phyloP scores from a whole-genome alignment of 768 basidiomycete genomes.

The Suillus lakei region DNA sequence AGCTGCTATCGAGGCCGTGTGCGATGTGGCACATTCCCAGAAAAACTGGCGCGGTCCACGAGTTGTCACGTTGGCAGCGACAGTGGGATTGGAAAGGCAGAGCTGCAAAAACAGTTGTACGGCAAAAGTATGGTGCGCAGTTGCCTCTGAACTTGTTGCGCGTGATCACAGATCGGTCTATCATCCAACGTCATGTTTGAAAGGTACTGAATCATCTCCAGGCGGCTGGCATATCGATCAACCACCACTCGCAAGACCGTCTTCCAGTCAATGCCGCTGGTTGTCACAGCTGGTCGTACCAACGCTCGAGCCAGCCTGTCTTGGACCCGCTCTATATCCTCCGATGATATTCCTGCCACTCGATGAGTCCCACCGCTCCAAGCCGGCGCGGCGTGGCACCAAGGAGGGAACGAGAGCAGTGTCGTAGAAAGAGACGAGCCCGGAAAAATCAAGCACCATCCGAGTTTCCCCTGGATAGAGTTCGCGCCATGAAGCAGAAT shows the following conservation, averaged over 20 bases:
- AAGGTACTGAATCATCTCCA: slow-evolving; percentile 44
- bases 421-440: slow-evolving; percentile 34
- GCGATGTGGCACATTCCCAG: slow-evolving; percentile 15
- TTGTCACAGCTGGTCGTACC: not conserved
- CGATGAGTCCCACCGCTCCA: slow-evolving; percentile 31
- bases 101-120: slow-evolving; percentile 14
- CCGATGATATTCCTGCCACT: slow-evolving; percentile 13
- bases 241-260: slow-evolving; percentile 42
- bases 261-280: slow-evolving; percentile 49
- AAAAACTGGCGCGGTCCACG: slow-evolving; percentile 16
- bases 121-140: slow-evolving; percentile 22
- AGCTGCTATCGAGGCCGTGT: slow-evolving; percentile 9
- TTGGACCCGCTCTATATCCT: slow-evolving; percentile 15
- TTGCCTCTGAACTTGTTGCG: slow-evolving; percentile 18
- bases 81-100: not conserved
- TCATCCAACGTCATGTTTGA: slow-evolving; percentile 29
- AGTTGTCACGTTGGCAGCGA: slow-evolving; percentile 8
- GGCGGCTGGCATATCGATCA: slow-evolving; percentile 45
- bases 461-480: slow-evolving; percentile 31
- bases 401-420: slow-evolving; percentile 25
- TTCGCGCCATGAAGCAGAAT: slow-evolving; percentile 27
- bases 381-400: slow-evolving; percentile 13
- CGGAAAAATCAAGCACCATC: slow-evolving; percentile 21
- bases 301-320: slow-evolving; percentile 14
- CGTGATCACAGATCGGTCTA: slow-evolving; percentile 9